phyloP scores from a whole-genome alignment of 148 eudicot genomes.

The Arbutus unedo region DNA sequence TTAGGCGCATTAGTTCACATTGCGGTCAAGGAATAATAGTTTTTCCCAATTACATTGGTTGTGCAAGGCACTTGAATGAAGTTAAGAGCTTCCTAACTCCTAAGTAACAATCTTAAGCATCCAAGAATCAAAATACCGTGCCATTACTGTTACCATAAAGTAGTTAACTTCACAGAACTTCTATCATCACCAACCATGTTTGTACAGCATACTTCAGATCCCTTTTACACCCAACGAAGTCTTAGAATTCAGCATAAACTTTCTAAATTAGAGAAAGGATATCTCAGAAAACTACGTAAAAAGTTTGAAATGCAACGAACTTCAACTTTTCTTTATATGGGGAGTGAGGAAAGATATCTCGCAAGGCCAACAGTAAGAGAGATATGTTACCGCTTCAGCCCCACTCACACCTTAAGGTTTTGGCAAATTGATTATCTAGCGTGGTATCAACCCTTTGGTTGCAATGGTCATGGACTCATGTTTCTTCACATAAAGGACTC shows the following conservation, averaged over 20 bases:
- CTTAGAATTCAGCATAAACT: neutral
- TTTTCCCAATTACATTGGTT: neutral
- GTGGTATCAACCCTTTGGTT: neutral
- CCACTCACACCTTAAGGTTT: neutral
- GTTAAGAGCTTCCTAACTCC: neutral
- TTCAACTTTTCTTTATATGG: neutral
- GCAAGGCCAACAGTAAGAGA: neutral
- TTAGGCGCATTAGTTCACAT: neutral
- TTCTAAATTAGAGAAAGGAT: neutral
- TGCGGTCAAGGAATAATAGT: neutral
- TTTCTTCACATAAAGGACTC: neutral
- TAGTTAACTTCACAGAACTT: neutral
- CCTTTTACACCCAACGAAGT: too few relatives aligned
- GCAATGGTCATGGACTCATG: neutral
- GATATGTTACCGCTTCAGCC: neutral
- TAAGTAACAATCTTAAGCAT: neutral
- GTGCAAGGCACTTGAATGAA: neutral
- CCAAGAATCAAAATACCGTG: neutral
- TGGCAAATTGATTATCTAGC: neutral
- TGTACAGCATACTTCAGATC: slow-evolving; percentile 1
- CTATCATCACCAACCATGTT: neutral
- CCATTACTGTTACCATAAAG: neutral
- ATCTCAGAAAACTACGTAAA: neutral
- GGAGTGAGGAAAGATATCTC: neutral
- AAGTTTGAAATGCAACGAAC: neutral